Conservation (phyloP, 2,329 filamentous ascomycete genomes). For the Ceratocystis diversiconidia region DNA sequence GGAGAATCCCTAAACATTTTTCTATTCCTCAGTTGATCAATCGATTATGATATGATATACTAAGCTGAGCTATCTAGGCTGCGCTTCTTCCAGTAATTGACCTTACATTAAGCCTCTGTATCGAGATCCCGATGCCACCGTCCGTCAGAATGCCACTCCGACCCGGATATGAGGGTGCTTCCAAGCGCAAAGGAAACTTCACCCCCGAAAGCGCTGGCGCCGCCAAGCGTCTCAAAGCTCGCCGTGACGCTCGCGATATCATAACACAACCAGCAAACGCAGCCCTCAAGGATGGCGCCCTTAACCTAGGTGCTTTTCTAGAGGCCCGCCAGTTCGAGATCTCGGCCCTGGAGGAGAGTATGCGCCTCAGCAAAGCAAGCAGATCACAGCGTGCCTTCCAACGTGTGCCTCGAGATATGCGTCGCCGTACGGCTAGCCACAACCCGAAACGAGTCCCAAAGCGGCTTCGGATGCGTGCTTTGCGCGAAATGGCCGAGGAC, state of each 20-base stretch:
- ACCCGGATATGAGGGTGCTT: conserved; percentile 7
- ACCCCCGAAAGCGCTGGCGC: conserved; percentile 6
- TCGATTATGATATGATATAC: neutral
- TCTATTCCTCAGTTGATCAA: neutral
- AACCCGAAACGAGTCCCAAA: conserved; percentile 84
- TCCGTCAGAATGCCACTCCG: conserved; percentile 15
- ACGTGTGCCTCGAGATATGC: conserved; percentile 68
- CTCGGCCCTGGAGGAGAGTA: conserved; percentile 65
- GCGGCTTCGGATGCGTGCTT: conserved; percentile 55
- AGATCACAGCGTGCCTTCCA: conserved; percentile 69
- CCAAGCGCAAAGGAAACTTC: conserved; percentile 11
- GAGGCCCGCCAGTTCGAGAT: conserved; percentile 83
- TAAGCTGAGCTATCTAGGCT: neutral
- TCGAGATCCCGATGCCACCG: neutral
- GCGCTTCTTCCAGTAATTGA: neutral
- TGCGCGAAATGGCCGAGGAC: conserved; percentile 66
- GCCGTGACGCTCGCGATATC: conserved; percentile 35
- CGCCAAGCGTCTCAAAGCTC: conserved; percentile 31
- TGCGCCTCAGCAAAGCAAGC: conserved; percentile 54
- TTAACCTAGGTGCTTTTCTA: conserved; percentile 75
- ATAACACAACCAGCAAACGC: conserved; percentile 37
- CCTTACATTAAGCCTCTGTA: neutral
- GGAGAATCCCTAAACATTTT: conserved; percentile 8
- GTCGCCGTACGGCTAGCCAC: conserved; percentile 82
- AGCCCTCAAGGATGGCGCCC: conserved; percentile 54